Base-by-base conservation (phyloP, 805 yeast species). In the Brettanomyces sp. region DNA sequence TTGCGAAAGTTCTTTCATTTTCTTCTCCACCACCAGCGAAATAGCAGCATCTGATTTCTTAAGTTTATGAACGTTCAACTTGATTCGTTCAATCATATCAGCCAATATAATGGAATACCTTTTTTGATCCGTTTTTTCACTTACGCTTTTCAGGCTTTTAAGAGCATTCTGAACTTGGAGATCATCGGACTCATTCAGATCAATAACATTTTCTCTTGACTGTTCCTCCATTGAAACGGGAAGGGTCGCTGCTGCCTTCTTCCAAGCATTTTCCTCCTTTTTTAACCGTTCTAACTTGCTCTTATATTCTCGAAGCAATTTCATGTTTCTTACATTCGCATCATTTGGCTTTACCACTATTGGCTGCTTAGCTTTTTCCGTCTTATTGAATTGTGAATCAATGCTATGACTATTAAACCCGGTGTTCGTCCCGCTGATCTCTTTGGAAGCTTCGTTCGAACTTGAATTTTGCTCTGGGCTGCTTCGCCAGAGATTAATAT, bases 401-500 rank as follows among this genome's bases (percentile, higher is more conserved):
- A 28, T 7, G 32, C 2, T 28, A 6, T 28, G 3, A 18, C 8
- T 35, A 35, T 35, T 35, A 18, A 7, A 8, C 7, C n/a, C 22
- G 37, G n/a, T 6, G 13, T n/a, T n/a, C 6, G 14, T 12, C 9
- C 38, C 45, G 7, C 33, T 42, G 9, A 36, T 59, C 11, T 49
- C 50, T 4, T 49, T 52, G 18, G 32, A 28, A 28, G 11, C 11
- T 9, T 28, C 32, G 11, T 28, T 6, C 11, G 32, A 28, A 28
- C 32, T 28, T 7, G 32, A 28, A 6, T 55, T 57, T 4, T 53
- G 62, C 1, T 53, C 60, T 3, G 56, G 56, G 4, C 55, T 53
- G 12, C 71, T 60, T 44, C 67, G 69, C 73, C 82, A 81, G 95
- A 93, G 85, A 56, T 83, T 78, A 3, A 84, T 77, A 43, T 76